phyloP scores from a whole-genome alignment of 305 asterid species.

The Salvia sclarea region DNA sequence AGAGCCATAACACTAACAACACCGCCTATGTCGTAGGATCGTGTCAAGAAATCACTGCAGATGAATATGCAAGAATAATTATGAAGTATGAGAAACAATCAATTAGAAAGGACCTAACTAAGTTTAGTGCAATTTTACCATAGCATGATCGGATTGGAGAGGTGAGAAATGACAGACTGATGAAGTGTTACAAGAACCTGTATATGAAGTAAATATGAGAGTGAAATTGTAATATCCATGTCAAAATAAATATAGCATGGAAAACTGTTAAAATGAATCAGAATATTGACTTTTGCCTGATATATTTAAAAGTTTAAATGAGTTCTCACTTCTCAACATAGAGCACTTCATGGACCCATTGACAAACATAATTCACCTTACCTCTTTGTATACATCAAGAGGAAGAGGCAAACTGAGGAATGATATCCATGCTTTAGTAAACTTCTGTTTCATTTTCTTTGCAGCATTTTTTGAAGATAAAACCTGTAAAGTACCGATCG shows the following conservation, averaged over 20 bases:
- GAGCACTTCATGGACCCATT: not conserved
- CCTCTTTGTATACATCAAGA: conserved; percentile 90
- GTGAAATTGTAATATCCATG: conserved; percentile 2
- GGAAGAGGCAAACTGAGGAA: conserved; percentile 84
- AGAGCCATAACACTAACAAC: conserved; percentile 97
- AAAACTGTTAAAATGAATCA: conserved; percentile 1
- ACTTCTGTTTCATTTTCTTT: conserved; percentile 83
- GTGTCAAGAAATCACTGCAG: conserved; percentile 94
- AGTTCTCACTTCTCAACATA: no score
- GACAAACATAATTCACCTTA: conserved; percentile 30
- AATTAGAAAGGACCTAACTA: conserved; percentile 12
- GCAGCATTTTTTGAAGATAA: conserved; percentile 47
- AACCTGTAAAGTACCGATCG: conserved; percentile 48
- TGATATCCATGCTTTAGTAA: conserved; percentile 89
- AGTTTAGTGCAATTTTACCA: conserved; percentile 47
- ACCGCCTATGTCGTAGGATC: conserved; percentile 92
- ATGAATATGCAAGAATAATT: conserved; percentile 6
- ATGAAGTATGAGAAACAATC: conserved; percentile 25
- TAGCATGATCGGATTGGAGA: conserved; percentile 82
- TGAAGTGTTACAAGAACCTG: conserved; percentile 89
- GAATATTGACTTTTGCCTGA: not conserved
- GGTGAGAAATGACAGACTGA: conserved; percentile 69
- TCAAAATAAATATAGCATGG: not conserved
- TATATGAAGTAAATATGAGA: conserved; percentile 24
- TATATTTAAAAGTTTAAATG: no score